Evolutionary conservation across 2,329 filamentous ascomycete species (phyloP).

Genomic region (Calonectria pauciramosa): DNA sequence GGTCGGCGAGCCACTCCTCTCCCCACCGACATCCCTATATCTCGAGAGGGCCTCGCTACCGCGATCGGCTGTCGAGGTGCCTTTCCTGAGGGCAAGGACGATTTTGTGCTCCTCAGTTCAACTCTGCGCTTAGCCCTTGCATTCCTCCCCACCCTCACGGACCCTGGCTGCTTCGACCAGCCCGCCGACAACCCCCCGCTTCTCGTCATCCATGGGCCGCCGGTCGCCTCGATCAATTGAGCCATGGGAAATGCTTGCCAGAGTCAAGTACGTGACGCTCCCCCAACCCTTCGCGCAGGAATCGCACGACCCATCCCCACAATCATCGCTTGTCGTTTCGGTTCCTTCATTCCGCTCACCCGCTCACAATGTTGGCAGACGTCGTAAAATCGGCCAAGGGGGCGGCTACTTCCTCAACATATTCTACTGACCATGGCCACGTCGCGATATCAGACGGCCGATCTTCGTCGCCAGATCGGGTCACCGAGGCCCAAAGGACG

Average conservation of each 20-base stretch:
- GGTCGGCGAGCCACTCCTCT: conserved; percentile 21
- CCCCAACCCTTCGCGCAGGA: conserved; percentile 31
- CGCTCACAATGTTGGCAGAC: conserved; percentile 49
- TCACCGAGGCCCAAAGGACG: conserved; percentile 70
- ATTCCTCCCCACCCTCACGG: conserved; percentile 27
- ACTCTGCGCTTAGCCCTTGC: conserved; percentile 26
- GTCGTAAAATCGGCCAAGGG: conserved; percentile 59
- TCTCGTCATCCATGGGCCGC: conserved; percentile 58
- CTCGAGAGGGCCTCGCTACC: conserved; percentile 7
- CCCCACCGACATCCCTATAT: conserved; percentile 26
- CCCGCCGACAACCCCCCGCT: conserved; percentile 35
- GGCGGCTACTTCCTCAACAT: conserved; percentile 46
- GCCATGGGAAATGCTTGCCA: conserved; percentile 63
- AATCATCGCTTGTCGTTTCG: background rate
- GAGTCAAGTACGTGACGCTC: conserved; percentile 57
- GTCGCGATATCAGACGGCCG: conserved; percentile 60
- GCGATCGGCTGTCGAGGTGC: conserved; percentile 16
- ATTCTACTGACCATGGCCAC: conserved; percentile 58
- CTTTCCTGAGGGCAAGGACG: conserved; percentile 37
- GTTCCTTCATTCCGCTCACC: conserved; percentile 7
- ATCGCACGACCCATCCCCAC: conserved; percentile 16
- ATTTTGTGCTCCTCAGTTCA: conserved; percentile 29
- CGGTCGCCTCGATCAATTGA: conserved; percentile 58
- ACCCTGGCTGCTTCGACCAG: conserved; percentile 38
- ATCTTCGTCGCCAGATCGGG: conserved; percentile 66